These are phyloP conservation scores for Ustilago esculenta DNA, from an alignment of 1,284 basidiomycete species.

Conservation along the genomic window DNA sequence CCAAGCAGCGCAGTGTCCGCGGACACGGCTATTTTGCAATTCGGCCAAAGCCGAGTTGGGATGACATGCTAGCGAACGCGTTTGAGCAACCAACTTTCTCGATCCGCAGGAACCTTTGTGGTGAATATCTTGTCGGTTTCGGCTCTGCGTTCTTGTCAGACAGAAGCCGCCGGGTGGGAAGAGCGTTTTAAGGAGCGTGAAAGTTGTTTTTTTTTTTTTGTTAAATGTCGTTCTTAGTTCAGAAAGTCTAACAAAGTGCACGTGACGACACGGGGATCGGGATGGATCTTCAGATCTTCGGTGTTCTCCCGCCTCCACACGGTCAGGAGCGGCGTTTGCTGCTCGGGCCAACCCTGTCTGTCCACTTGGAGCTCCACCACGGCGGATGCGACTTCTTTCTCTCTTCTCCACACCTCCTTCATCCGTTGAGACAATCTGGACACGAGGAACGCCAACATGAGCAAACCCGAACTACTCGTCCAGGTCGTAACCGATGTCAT, in stretches of 20 bases:
- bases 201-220: background rate
- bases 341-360: constrained; percentile 24
- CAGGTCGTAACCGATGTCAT: constrained; percentile 45
- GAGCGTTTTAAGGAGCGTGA: constrained; percentile 4
- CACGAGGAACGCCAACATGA: constrained; percentile 29
- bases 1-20: too few relatives aligned
- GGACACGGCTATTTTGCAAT: too few relatives aligned
- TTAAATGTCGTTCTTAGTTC: too few relatives aligned
- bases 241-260: background rate
- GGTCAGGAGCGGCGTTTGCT: background rate
- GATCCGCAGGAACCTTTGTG: background rate
- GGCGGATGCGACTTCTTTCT: too few relatives aligned
- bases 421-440: too few relatives aligned
- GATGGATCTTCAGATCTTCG: constrained; percentile 6
- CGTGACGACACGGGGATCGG: background rate
- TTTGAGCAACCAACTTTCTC: background rate
- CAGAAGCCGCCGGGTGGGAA: too few relatives aligned
- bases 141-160: too few relatives aligned
- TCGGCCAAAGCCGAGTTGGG: too few relatives aligned
- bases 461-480: constrained; percentile 46
- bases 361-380: background rate
- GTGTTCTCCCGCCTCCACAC: constrained; percentile 23
- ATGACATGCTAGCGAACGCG: background rate
- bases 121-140: background rate
- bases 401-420: too few relatives aligned